These are phyloP conservation scores for Glutinoglossum americanum DNA, from an alignment of 495 filamentous ascomycete genomes.

Conservation along the genomic window DNA sequence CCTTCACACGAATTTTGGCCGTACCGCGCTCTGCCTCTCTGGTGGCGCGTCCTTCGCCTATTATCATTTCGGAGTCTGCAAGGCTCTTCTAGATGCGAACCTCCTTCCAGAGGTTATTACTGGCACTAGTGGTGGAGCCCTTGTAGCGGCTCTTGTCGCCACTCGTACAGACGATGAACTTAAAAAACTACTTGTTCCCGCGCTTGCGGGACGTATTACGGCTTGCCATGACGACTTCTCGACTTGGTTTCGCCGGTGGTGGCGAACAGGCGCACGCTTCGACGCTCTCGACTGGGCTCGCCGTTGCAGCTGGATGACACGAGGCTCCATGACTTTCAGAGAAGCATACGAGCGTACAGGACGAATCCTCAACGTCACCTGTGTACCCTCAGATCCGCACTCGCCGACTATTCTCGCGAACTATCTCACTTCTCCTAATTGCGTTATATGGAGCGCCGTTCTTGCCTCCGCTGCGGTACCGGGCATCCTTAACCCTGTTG, in stretches of 20 bases:
- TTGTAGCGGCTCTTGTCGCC: constrained; percentile 71
- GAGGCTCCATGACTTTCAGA: constrained; percentile 76
- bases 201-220: constrained; percentile 61
- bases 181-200: constrained; percentile 62
- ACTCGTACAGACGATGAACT: constrained; percentile 85
- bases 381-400: constrained; percentile 92
- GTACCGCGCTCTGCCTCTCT: constrained; percentile 78
- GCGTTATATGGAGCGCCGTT: constrained; percentile 94
- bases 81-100: constrained; percentile 70
- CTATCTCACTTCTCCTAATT: constrained; percentile 84
- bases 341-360: constrained; percentile 92
- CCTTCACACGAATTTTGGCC: constrained; percentile 73
- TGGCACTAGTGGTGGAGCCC: constrained; percentile 80
- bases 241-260: constrained; percentile 69
- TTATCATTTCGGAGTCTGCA: constrained; percentile 87
- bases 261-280: constrained; percentile 78
- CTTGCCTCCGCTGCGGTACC: constrained; percentile 90
- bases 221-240: constrained; percentile 61
- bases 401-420: constrained; percentile 80
- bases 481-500: constrained; percentile 86
- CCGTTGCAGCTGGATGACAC: constrained; percentile 67
- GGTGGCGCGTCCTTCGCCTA: constrained; percentile 94
- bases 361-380: constrained; percentile 83
- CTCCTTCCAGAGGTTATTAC: constrained; percentile 85
- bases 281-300: constrained; percentile 83